Evolutionary conservation across 1,139 yeast genomes (phyloP).

Genomic region (Hemisphaericaspora subhashii): DNA sequence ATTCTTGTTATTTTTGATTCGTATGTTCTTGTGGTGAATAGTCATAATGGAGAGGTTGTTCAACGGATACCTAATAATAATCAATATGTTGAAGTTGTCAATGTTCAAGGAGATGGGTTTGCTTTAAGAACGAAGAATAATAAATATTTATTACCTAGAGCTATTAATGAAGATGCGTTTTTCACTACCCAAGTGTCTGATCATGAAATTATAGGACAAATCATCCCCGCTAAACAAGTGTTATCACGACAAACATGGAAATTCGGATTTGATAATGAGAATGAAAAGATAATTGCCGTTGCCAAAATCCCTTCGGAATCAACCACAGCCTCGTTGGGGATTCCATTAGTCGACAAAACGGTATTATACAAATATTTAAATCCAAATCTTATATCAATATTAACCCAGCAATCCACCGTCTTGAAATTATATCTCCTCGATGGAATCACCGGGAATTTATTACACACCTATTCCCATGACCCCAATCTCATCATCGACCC

Average conservation of each 20-base stretch:
- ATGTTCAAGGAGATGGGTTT: constrained; percentile 6
- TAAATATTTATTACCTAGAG: background rate
- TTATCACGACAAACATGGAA: constrained; percentile 29
- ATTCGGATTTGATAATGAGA: constrained; percentile 20
- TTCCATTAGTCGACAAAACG: constrained; percentile 65
- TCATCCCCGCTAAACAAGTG: constrained; percentile 13
- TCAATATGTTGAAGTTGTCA: constrained; percentile 7
- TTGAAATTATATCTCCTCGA: constrained; percentile 60
- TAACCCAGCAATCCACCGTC: constrained; percentile 36
- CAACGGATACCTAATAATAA: constrained; percentile 5
- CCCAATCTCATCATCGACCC: constrained; percentile 39
- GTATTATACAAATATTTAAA: constrained; percentile 84
- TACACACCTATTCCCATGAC: constrained; percentile 49
- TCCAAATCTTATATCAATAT: constrained; percentile 63
- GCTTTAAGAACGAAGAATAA: constrained; percentile 11
- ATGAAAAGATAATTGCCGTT: constrained; percentile 18
- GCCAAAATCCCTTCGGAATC: constrained; percentile 37
- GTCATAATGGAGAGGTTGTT: constrained; percentile 26
- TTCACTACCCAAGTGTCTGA: constrained; percentile 7
- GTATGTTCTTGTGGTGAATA: constrained; percentile 19
- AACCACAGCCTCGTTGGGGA: constrained; percentile 65
- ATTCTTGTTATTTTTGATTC: constrained; percentile 24
- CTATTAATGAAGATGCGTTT: constrained; percentile 14
- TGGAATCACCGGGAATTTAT: constrained; percentile 63
- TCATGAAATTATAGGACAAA: constrained; percentile 24